phyloP scores from a whole-genome alignment of 2,329 filamentous ascomycete species.

The Dactylellina leptospora region DNA sequence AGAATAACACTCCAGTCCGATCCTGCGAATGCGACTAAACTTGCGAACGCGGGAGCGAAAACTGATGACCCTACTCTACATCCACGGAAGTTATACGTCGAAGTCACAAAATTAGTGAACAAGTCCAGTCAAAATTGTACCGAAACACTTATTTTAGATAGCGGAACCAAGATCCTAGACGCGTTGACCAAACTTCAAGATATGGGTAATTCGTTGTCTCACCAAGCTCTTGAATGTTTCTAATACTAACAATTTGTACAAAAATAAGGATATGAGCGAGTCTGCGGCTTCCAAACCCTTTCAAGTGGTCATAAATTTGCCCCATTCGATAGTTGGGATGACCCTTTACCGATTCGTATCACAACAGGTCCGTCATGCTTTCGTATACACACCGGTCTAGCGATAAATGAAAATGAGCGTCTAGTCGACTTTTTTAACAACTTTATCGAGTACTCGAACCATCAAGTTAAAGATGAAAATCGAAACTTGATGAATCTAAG shows the following conservation, averaged over 20 bases:
- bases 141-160: not conserved
- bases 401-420: constrained; percentile 8
- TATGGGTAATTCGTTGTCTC: not conserved
- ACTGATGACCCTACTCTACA: too few species aligned
- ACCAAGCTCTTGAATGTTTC: not conserved
- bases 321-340: not conserved
- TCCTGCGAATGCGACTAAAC: too few species aligned
- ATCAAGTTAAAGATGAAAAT: not conserved
- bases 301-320: not conserved
- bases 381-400: not conserved
- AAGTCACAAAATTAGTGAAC: not conserved
- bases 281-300: constrained; percentile 11
- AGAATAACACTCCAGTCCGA: too few species aligned
- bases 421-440: constrained; percentile 16
- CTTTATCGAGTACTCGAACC: not conserved
- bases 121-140: not conserved
- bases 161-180: not conserved
- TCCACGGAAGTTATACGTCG: not conserved
- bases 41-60: too few species aligned
- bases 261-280: not conserved
- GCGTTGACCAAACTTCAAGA: not conserved
- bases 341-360: not conserved
- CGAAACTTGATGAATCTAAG: too few species aligned
- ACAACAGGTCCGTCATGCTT: not conserved
- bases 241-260: not conserved